Base-by-base conservation (phyloP, 1,284 basidiomycete genomes). In the Taiwanofungus camphoratus region DNA sequence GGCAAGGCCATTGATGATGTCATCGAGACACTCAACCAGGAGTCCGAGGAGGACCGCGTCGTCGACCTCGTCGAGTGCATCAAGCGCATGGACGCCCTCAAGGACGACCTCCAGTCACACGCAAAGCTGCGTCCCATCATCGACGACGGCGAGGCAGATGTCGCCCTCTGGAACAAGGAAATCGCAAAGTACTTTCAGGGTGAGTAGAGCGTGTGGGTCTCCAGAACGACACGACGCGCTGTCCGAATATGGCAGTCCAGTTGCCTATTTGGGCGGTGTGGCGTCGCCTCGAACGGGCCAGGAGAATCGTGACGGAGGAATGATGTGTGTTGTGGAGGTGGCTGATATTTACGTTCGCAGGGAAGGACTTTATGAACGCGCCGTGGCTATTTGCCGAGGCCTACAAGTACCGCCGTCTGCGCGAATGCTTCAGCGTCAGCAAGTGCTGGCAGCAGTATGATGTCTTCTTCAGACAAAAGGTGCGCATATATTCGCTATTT, bases 341-440 rank as follows among this genome's bases (percentile, higher is more conserved):
- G n/a, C n/a, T n/a, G n/a, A n/a, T n/a, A n/a, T n/a, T n/a, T n/a
- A n/a, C n/a, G 15, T 48, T 36, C 39, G 40, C 55, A 84, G 86
- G 83, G 47, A 95, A 95, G 67, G 88, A 94, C 64, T 98, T 96
- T 59, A 95, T 96, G 91, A 94, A 92, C 56, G 85, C 91, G 0
- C 91, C 91, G 5, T 94, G 92, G 92, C 69, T 95, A 18, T 95
- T 95, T 56, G 95, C 95, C 37, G 94, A 97, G 65, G 93, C 94
- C 13, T 97, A 97, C 78, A 97, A 97, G 68, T 97, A 97, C 67
- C 87, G 94, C 57, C 84, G 92, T 52, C 76, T 99, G 44, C 91
- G 92, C 52, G 94, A 97, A 65, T 94, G 91, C 68, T 98, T 98
- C 69, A 92, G 88, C 52, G 73, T 92, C 49, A 91, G 87, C 73